phyloP scores from a whole-genome alignment of 352 stramenopile genomes.

The Globisporangium echinulatum region DNA sequence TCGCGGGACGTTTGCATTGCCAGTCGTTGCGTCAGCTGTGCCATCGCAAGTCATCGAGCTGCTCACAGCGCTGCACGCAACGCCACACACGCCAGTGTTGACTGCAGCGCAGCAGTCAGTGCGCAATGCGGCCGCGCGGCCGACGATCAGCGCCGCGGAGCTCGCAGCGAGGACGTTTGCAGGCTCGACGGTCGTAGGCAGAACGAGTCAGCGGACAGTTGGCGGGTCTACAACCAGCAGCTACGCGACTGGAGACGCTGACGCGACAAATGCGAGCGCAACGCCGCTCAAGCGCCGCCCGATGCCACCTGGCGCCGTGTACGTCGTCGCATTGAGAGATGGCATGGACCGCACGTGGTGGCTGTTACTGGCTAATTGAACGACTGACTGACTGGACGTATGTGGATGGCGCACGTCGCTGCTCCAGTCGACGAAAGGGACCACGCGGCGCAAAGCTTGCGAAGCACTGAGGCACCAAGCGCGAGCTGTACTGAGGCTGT shows the following conservation, averaged over 20 bases:
- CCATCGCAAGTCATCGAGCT: slow-evolving; percentile 28
- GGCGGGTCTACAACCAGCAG: background rate
- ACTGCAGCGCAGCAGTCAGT: slow-evolving; percentile 21
- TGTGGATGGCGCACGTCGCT: background rate
- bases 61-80: slow-evolving; percentile 29
- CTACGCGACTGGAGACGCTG: too few relatives aligned
- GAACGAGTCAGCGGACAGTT: too few relatives aligned
- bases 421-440: slow-evolving; percentile 34
- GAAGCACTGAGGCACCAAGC: slow-evolving; percentile 25
- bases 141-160: background rate
- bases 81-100: slow-evolving; percentile 25
- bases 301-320: slow-evolving; percentile 42
- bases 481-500: too few relatives aligned
- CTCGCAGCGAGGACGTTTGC: background rate
- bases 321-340: slow-evolving; percentile 11
- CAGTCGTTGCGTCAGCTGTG: slow-evolving; percentile 21
- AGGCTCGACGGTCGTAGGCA: background rate
- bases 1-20: slow-evolving; percentile 38
- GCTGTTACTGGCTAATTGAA: background rate
- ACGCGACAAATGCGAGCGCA: background rate
- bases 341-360: background rate
- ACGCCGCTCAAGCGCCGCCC: slow-evolving; percentile 34
- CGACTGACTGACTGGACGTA: too few relatives aligned
- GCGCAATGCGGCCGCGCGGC: background rate
- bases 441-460: slow-evolving; percentile 44